Percentiles rank a stretch among this genome's conserved stretches.
These are phyloP conservation scores for Hyaloperonospora arabidopsidis DNA, from an alignment of 352 stramenopile genomes.

Conservation along the genomic window DNA sequence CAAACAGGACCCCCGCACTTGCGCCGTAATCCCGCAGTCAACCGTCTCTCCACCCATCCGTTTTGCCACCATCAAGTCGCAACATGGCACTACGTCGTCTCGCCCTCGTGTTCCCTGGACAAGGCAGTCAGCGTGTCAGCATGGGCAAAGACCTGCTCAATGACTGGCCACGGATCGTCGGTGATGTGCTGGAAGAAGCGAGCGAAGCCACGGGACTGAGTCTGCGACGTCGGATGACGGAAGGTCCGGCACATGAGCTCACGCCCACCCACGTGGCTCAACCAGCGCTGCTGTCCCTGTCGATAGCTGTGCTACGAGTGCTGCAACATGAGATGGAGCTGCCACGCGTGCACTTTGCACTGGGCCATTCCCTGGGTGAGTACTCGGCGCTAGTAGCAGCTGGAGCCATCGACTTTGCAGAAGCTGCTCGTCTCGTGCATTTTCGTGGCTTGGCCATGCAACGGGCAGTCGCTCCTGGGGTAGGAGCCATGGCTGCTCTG, in stretches of 20 bases:
- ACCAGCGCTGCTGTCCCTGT: slow-evolving; percentile 74
- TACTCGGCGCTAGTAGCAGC: slow-evolving; percentile 80
- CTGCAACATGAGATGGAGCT: slow-evolving; percentile 58
- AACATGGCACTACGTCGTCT: slow-evolving; percentile 32
- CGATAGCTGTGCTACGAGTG: slow-evolving; percentile 62
- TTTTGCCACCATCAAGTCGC: slow-evolving; percentile 5
- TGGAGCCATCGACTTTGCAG: slow-evolving; percentile 50
- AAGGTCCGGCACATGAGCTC: slow-evolving; percentile 53
- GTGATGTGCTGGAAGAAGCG: slow-evolving; percentile 64
- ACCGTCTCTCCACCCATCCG: too few relatives aligned
- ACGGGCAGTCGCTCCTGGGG: slow-evolving; percentile 38
- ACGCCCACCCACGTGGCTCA: slow-evolving; percentile 69
- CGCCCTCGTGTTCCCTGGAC: slow-evolving; percentile 76
- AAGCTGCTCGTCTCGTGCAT: slow-evolving; percentile 62
- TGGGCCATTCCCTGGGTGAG: slow-evolving; percentile 83
- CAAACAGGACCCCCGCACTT: slow-evolving; percentile 6
- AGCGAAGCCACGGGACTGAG: slow-evolving; percentile 63
- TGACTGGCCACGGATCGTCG: slow-evolving; percentile 52
- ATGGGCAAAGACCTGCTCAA: slow-evolving; percentile 70
- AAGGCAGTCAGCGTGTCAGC: slow-evolving; percentile 75
- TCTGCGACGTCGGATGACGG: slow-evolving; percentile 46
- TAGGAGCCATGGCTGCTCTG: slow-evolving; percentile 70
- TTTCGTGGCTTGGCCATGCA: slow-evolving; percentile 69
- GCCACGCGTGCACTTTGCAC: slow-evolving; percentile 29
- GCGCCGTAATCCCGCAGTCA: not conserved